These are phyloP conservation scores for Carex scoparia DNA, from an alignment of 176 grass and related monocot genomes.

Conservation along the genomic window DNA sequence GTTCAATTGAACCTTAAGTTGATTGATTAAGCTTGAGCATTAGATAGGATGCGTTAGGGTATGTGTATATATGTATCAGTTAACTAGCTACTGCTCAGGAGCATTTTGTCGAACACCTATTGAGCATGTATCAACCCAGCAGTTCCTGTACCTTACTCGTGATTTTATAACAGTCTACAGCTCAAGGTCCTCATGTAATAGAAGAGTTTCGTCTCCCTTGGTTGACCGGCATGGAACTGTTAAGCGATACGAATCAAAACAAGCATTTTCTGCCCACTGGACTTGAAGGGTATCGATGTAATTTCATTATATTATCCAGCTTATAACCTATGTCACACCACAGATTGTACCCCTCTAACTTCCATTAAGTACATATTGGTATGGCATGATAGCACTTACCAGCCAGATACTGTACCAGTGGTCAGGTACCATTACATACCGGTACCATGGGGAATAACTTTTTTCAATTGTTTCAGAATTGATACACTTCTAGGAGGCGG, in stretches of 20 bases:
- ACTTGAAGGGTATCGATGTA: slow-evolving; percentile 35
- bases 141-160: not conserved
- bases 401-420: not conserved
- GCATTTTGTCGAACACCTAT: not conserved
- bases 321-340: not conserved
- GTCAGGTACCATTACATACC: not conserved
- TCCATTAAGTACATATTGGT: not conserved
- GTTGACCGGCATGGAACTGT: slow-evolving; percentile 35
- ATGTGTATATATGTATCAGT: not conserved
- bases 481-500: slow-evolving; percentile 79
- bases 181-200: not conserved
- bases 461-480: slow-evolving; percentile 41
- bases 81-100: not conserved
- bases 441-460: not conserved
- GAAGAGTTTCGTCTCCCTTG: not conserved
- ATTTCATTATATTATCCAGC: slow-evolving; percentile 14
- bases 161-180: not conserved
- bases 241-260: slow-evolving; percentile 26
- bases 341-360: not conserved
- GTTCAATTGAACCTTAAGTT: not conserved
- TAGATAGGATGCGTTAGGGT: not conserved
- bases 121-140: not conserved
- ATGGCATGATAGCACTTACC: not conserved
- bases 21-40: not conserved
- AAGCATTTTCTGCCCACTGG: slow-evolving; percentile 41